These are phyloP conservation scores for Colletotrichum euphorbiae DNA, from an alignment of 2,329 filamentous ascomycete species.

Conservation along the genomic window DNA sequence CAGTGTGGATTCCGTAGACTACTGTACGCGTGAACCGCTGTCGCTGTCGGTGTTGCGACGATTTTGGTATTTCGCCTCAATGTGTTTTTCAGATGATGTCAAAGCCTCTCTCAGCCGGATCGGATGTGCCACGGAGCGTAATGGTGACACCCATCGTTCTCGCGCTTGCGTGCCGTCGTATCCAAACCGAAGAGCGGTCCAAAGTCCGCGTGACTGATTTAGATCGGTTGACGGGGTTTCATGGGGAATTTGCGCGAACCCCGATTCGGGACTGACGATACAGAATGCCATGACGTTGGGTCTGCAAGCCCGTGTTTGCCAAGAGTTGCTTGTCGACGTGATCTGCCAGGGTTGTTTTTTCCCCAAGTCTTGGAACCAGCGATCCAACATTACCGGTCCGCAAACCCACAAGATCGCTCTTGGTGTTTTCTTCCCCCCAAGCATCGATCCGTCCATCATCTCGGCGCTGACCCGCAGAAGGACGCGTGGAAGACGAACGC, in stretches of 20 bases:
- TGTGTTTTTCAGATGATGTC: conserved; percentile 15
- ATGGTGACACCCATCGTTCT: conserved; percentile 8
- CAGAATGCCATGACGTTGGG: conserved; percentile 17
- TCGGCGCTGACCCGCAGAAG: conserved; percentile 4
- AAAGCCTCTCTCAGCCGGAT: conserved; percentile 9
- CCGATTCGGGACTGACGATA: not conserved
- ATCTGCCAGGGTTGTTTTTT: conserved; percentile 22
- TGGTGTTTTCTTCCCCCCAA: not conserved
- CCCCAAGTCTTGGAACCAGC: conserved; percentile 8
- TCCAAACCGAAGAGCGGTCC: not conserved
- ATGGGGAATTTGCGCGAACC: not conserved
- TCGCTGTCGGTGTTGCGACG: conserved; percentile 22
- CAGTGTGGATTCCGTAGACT: not conserved
- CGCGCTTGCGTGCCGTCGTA: conserved; percentile 1
- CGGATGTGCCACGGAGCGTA: conserved; percentile 2
- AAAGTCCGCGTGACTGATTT: not conserved
- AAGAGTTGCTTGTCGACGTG: conserved; percentile 19
- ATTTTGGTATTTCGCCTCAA: conserved; percentile 31
- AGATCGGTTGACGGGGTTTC: conserved; percentile 10
- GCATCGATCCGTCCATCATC: conserved; percentile 1
- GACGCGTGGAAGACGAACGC: not conserved
- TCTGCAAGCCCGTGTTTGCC: conserved; percentile 2
- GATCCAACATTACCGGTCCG: not conserved
- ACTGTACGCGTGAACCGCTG: conserved; percentile 18
- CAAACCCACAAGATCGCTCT: not conserved